Evolutionary conservation across 306 rosid species (phyloP).

Genomic region (Quercus glauca): DNA sequence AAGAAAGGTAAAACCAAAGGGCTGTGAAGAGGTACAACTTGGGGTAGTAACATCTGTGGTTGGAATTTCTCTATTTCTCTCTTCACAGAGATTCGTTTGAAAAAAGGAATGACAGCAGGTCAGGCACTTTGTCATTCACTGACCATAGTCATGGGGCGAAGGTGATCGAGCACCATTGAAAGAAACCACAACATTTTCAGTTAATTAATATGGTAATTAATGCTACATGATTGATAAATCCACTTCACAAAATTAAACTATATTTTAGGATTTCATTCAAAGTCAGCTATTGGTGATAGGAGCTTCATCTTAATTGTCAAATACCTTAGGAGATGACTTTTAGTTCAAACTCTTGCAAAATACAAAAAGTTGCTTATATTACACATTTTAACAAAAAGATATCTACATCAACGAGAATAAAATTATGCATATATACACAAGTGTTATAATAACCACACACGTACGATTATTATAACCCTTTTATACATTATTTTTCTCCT

Average conservation of each 20-base stretch:
- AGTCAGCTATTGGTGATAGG: neutral
- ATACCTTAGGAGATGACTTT: neutral
- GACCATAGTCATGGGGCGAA: no score
- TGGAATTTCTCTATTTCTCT: slow-evolving; percentile 19
- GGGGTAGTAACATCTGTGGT: slow-evolving; percentile 2
- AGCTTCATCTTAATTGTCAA: neutral
- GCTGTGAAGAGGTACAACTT: neutral
- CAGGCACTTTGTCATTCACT: neutral
- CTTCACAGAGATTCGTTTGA: slow-evolving; percentile 27
- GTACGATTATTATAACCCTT: no score
- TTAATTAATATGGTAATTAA: neutral
- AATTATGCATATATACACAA: no score
- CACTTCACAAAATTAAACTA: neutral
- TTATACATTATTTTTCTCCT: no score
- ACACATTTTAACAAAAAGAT: no score
- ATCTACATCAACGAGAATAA: no score
- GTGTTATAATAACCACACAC: no score
- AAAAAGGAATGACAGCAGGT: slow-evolving; percentile 19
- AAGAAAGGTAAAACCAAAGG: neutral
- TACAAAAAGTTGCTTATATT: no score
- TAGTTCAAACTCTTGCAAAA: no score
- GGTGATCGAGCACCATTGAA: no score
- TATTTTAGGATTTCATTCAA: neutral
- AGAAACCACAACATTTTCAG: no score
- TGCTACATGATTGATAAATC: neutral